These are phyloP conservation scores for Huiozyma sinensis DNA, from an alignment of 805 yeast genomes.

Conservation along the genomic window DNA sequence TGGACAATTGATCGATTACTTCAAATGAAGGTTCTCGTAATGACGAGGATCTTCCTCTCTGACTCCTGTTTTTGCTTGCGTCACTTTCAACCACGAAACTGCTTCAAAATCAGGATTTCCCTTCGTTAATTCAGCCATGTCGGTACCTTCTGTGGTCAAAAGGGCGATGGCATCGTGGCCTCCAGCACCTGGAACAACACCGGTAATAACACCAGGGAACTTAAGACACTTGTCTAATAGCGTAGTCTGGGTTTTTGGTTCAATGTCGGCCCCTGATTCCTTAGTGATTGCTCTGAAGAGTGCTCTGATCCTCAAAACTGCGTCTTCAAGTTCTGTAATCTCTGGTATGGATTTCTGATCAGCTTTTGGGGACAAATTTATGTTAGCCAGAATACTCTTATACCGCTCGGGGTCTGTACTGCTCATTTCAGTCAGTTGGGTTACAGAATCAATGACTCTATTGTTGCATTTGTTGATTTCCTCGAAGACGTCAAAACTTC, in stretches of 20 bases:
- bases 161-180: slow-evolving; percentile 89
- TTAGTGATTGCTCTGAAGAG: slow-evolving; percentile 50
- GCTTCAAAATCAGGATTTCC: slow-evolving; percentile 28
- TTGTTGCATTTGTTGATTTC: slow-evolving; percentile 49
- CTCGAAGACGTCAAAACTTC: slow-evolving; percentile 42
- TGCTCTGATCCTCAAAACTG: slow-evolving; percentile 43
- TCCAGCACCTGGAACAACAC: slow-evolving; percentile 99
- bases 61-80: slow-evolving; percentile 53
- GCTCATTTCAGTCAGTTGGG: slow-evolving; percentile 29
- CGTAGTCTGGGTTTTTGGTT: slow-evolving; percentile 66
- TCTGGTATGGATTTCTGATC: slow-evolving; percentile 8
- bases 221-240: slow-evolving; percentile 49
- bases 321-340: slow-evolving; percentile 28
- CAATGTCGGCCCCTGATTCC: slow-evolving; percentile 74
- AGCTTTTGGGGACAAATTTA: slow-evolving; percentile 5
- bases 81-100: slow-evolving; percentile 60
- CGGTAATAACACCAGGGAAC: slow-evolving; percentile 74
- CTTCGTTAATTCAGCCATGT: slow-evolving; percentile 24
- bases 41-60: slow-evolving; percentile 33
- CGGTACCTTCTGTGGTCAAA: slow-evolving; percentile 41
- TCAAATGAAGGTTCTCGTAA: slow-evolving; percentile 14
- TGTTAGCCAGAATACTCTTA: slow-evolving; percentile 15
- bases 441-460: slow-evolving; percentile 40
- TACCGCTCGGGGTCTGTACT: slow-evolving; percentile 30
- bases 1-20: no score